Evolutionary conservation across 257 asterid species (phyloP).

Genomic region (Nicotiana paniculata): DNA sequence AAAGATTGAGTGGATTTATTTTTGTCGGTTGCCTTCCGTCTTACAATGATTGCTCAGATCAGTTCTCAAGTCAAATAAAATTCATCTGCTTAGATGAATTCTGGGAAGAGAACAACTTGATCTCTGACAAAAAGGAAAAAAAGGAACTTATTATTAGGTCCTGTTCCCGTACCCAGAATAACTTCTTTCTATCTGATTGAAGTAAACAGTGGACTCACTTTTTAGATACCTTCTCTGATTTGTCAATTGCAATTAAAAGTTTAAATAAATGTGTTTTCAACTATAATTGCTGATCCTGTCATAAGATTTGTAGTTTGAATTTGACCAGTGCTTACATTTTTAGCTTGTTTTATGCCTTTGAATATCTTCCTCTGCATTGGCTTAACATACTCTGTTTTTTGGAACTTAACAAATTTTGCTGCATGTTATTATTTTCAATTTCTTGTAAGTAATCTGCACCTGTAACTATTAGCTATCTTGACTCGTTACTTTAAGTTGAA

Average conservation of each 20-base stretch:
- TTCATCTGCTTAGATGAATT: background rate
- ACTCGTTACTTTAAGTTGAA: background rate
- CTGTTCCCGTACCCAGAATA: no score
- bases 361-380: background rate
- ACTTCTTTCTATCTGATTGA: no score
- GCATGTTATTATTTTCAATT: background rate
- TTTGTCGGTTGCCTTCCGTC: background rate
- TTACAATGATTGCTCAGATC: background rate
- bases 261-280: no score
- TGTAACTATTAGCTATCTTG: background rate
- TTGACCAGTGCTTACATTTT: no score
- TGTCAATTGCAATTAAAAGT: no score
- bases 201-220: no score
- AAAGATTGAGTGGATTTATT: background rate
- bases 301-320: no score
- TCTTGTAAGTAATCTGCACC: background rate
- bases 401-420: background rate
- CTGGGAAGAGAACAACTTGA: background rate
- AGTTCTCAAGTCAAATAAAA: background rate
- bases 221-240: no score
- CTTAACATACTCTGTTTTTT: background rate
- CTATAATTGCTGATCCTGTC: no score
- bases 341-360: background rate
- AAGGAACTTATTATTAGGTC: background rate
- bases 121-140: background rate